Conservation (phyloP, 345 rosid genomes). For the Pelargonium nanum region DNA sequence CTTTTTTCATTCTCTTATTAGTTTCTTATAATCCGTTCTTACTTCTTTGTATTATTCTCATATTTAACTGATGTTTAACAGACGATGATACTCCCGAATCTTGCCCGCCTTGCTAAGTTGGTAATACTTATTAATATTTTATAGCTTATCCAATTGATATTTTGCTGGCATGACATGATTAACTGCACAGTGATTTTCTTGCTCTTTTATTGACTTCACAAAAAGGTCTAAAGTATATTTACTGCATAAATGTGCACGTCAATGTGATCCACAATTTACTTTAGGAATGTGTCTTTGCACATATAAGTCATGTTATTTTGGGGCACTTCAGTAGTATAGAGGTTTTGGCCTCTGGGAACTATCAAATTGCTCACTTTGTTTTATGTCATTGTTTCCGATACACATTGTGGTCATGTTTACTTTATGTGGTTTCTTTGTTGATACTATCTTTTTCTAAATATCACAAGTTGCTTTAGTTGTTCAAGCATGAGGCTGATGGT, state of each 20-base stretch:
- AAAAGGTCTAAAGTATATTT: neutral
- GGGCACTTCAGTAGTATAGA: neutral
- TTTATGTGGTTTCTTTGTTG: neutral
- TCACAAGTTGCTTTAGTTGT: no score
- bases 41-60: neutral
- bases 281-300: no score
- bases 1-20: no score
- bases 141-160: neutral
- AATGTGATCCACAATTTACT: neutral
- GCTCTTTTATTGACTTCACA: neutral
- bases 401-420: neutral
- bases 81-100: conserved; percentile 90
- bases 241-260: neutral
- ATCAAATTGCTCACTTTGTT: neutral
- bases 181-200: neutral
- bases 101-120: conserved; percentile 81
- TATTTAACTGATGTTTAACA: conserved; percentile 25
- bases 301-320: no score
- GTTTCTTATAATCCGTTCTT: neutral
- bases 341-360: no score
- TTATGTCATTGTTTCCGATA: neutral
- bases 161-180: neutral
- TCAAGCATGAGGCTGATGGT: no score
- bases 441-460: neutral
- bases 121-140: conserved; percentile 31